Conservation (phyloP, 192 early-diverging fungal species). For the Thamnidium elegans region DNA sequence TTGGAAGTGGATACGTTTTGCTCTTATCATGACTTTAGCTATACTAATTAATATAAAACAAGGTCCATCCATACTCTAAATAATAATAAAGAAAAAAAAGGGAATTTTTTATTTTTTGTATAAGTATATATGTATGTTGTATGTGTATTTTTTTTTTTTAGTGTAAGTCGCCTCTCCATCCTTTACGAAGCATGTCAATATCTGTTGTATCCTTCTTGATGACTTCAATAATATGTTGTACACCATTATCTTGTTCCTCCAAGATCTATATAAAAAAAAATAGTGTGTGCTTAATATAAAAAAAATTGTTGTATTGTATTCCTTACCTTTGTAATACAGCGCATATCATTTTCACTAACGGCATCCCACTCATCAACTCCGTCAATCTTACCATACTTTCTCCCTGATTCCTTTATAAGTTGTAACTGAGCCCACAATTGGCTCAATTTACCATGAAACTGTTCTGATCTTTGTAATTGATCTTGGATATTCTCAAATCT, state of each 20-base stretch:
- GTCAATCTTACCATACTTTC: slow-evolving; percentile 32
- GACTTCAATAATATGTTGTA: slow-evolving; percentile 31
- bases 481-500: slow-evolving; percentile 72
- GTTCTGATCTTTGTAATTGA: slow-evolving; percentile 72
- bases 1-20: slow-evolving; percentile 9
- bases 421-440: slow-evolving; percentile 82
- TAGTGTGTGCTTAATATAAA: background rate
- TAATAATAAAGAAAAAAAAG: background rate
- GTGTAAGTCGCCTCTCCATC: background rate
- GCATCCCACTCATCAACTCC: slow-evolving; percentile 18
- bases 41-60: background rate
- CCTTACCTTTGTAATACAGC: slow-evolving; percentile 28
- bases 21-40: slow-evolving; percentile 10
- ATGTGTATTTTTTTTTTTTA: background rate
- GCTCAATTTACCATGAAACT: slow-evolving; percentile 75
- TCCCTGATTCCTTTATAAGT: slow-evolving; percentile 59
- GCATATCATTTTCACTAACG: slow-evolving; percentile 15
- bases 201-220: slow-evolving; percentile 26
- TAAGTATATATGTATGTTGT: background rate
- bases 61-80: background rate
- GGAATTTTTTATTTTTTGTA: background rate
- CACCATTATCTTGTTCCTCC: slow-evolving; percentile 30
- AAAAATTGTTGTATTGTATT: background rate
- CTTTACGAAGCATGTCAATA: background rate
- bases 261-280: slow-evolving; percentile 16